Evolutionary conservation across 2,329 filamentous ascomycete species (phyloP), one percentile per base, ranked within the genome.

Genomic region (Penicillium glabrum): DNA sequence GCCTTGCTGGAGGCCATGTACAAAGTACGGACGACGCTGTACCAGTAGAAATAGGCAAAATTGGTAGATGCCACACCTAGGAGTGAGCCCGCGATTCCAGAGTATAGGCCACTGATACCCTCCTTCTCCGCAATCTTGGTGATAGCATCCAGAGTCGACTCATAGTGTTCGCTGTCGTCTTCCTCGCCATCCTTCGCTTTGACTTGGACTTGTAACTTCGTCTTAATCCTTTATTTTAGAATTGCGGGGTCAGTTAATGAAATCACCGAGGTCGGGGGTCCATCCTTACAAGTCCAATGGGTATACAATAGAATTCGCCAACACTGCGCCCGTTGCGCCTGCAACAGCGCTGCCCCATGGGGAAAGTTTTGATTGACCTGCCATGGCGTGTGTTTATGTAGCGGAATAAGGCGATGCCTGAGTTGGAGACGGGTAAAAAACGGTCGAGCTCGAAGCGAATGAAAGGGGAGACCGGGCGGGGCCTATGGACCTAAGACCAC

Each of bases 41-140:
- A 98, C 93, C 93, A 98, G 80, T 99, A 99, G 75, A 99, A 99
- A 79, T 99, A 99, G 68, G 95, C 95, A 73, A 99, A 99, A 76
- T 99, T 99, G 51, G 93, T 98, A 26, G 93, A 97, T 1, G 92
- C 93, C 35, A 99, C 95, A 53, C 95, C 95, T 51, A 98, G 79
- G 19, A 99, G 81, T 5, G 93, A 87, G 50, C 93, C 93, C 58
- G 86, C 83, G 73, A 99, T 93, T 59, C 95, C 95, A 51, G 90
- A 86, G 70, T 99, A 99, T 8, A 99, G 84, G 7, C 95, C 95
- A 46, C 80, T 69, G 9, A 95, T 55, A 31, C 95, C 95, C 65
- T 99, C 95, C 52, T 86, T 86, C 55, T 87, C 84, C 35, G 90
- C 77, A 63, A 99, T 98, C 71, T 91, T 93, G 58, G 82, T 83